Evolutionary conservation across 2,329 filamentous ascomycete genomes (phyloP), one percentile per base, ranked within the genome.

Genomic region (Penicillium sp.): DNA sequence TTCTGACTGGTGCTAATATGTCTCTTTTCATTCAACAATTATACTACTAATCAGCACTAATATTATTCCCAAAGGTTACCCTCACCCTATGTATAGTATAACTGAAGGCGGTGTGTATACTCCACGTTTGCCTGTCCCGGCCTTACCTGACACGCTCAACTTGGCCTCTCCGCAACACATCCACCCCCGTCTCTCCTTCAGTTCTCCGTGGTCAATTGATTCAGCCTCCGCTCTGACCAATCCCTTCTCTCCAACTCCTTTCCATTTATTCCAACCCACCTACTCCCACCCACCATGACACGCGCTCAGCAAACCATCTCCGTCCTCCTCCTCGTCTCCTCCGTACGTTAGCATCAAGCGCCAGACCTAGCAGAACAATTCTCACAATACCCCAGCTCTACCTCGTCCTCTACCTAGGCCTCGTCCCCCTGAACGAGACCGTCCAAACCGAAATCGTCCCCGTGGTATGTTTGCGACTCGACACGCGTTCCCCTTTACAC

Each of bases 251-350:
- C 48, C 42, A 57, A 58, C 51, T 33, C 55, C 40, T 42, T 47
- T 34, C 19, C 43, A 18, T 24, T 34, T 39, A 37, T 16, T 37
- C 21, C 24, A 28, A 5, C 24, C 10, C 24, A 28, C 24, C 10
- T 28, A 5, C 24, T 28, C 10, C 23, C 48, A 50, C 55, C 60
- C 77, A 87, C 63, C 61, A 97, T 97, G 94, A 96, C 94, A 64
- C 91, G 92, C 77, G 94, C 94, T 19, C 88, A 91, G 75, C 92
- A 97, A 77, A 93, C 91, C 62, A 87, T 97, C 72, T 96, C 92
- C 58, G 83, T 96, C 69, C 88, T 87, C 69, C 86, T 97, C 68
- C 83, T 97, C 66, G 84, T 94, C 76, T 91, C 90, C 67, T 96
- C 92, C 33, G 92, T 97, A 87, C 67, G 85, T 61, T 26, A 53